Conservation (phyloP, 352 stramenopile species). For the Phytophthora sojae region DNA sequence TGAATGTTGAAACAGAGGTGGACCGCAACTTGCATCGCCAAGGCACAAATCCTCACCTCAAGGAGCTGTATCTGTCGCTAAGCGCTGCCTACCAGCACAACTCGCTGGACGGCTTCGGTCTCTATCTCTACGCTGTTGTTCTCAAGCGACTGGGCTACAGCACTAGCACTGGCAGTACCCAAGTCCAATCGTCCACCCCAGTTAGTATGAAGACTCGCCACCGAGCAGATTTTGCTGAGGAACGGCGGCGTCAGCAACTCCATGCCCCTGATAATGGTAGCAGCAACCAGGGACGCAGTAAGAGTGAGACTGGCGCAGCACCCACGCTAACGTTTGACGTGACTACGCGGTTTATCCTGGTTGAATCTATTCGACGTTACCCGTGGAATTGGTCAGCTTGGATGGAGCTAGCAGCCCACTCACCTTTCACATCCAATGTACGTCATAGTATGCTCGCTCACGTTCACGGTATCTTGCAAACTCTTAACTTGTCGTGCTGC, state of each 20-base stretch:
- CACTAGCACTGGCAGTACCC: slow-evolving; percentile 55
- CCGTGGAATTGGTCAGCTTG: slow-evolving; percentile 97
- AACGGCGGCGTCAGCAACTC: slow-evolving; percentile 51
- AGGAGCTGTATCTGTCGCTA: slow-evolving; percentile 72
- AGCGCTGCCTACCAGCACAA: slow-evolving; percentile 55
- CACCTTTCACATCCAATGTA: slow-evolving; percentile 63
- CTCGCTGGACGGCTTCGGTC: slow-evolving; percentile 74
- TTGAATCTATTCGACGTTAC: slow-evolving; percentile 76
- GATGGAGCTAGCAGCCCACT: slow-evolving; percentile 92
- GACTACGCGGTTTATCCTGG: slow-evolving; percentile 69
- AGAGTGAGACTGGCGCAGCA: slow-evolving; percentile 26
- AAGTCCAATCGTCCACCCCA: slow-evolving; percentile 47
- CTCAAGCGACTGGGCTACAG: slow-evolving; percentile 71
- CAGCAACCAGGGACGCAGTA: slow-evolving; percentile 13
- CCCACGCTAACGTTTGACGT: slow-evolving; percentile 51
- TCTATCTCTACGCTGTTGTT: slow-evolving; percentile 87
- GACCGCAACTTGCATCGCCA: slow-evolving; percentile 50
- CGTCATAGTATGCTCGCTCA: slow-evolving; percentile 6
- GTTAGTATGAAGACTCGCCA: slow-evolving; percentile 46
- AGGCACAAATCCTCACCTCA: slow-evolving; percentile 73
- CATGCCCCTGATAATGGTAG: slow-evolving; percentile 6
- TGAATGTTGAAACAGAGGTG: slow-evolving; percentile 27
- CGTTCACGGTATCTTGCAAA: not conserved
- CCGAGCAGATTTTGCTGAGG: slow-evolving; percentile 40
- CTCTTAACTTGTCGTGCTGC: slow-evolving; percentile 19